Evolutionary conservation across 2,329 filamentous ascomycete species (phyloP), one percentile per base, ranked within the genome.

Genomic region (Aureobasidium sp.): DNA sequence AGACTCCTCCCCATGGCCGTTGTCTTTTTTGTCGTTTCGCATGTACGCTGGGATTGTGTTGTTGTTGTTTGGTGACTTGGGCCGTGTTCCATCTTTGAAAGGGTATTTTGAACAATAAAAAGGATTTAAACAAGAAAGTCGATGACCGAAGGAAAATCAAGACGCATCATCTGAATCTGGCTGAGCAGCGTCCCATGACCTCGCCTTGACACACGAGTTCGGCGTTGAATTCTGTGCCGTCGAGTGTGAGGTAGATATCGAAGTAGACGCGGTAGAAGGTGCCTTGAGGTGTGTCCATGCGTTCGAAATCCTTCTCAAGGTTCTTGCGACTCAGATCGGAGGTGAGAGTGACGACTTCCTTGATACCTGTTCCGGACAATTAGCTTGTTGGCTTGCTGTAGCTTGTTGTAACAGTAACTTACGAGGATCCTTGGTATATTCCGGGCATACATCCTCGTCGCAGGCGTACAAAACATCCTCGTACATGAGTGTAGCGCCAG

Each of bases 401-500:
- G 14, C 8, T 1, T 29, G 20, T 2, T 14, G 12, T 5, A 8
- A 27, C 9, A 39, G 7, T 17, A 6, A 89, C 92, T 87, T 87
- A 96, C 94, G 90, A 69, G 94, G 93, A 84, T 99, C 94, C 76
- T 97, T 99, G 68, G 93, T 97, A 75, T 99, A 99, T 75, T 97
- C 94, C 0, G 94, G 94, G 76, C 93, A 97, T 58, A 96, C 90
- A 74, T 99, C 94, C 67, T 97, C 94, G 72, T 99, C 94, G 72
- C 94, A 99, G 56, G 93, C 94, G 75, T 97, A 97, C 63, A 97
- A 77, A 60, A 97, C 93, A 78, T 99, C 94, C 80, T 99, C 94
- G 75, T 99, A 99, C 94, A 99, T 97, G 69, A 99, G 85, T 1
- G 93, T 97, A 37, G 94, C 94, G 55, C 94, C 94, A 0, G 94